These are phyloP conservation scores for Cyclotella distinguenda DNA, from an alignment of 108 stramenopile species.

Conservation along the genomic window DNA sequence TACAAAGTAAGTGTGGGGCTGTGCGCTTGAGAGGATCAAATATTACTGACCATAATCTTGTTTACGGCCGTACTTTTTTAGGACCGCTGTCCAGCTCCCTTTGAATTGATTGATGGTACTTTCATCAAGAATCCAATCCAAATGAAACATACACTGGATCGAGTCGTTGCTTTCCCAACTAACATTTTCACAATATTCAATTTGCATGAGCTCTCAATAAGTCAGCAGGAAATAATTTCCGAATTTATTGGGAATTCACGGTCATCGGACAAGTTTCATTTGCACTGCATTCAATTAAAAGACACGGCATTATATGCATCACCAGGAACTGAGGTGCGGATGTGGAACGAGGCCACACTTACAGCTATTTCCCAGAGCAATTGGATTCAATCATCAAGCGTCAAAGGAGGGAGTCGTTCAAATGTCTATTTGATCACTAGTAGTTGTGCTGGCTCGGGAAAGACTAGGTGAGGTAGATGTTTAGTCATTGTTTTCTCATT, in stretches of 20 bases:
- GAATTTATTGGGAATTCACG: constrained; percentile 8
- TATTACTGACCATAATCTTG: neutral
- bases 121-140: constrained; percentile 5
- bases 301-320: constrained; percentile 22
- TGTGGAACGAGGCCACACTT: constrained; percentile 20
- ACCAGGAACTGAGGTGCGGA: constrained; percentile 17
- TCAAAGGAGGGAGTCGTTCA: constrained; percentile 2
- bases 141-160: constrained; percentile 14
- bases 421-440: no score
- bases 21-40: neutral
- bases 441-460: no score
- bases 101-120: constrained; percentile 26
- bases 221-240: constrained; percentile 27
- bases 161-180: constrained; percentile 22
- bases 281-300: constrained; percentile 26
- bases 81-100: constrained; percentile 20
- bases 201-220: constrained; percentile 6
- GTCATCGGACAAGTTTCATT: constrained; percentile 12
- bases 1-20: constrained; percentile 19
- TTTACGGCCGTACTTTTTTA: neutral
- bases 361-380: neutral
- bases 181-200: constrained; percentile 15
- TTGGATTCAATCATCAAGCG: constrained; percentile 1
- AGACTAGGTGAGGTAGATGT: no score
- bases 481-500: no score